Evolutionary conservation across 1,139 yeast genomes (phyloP).

Genomic region (Kurtzmaniella quercitrusa): DNA sequence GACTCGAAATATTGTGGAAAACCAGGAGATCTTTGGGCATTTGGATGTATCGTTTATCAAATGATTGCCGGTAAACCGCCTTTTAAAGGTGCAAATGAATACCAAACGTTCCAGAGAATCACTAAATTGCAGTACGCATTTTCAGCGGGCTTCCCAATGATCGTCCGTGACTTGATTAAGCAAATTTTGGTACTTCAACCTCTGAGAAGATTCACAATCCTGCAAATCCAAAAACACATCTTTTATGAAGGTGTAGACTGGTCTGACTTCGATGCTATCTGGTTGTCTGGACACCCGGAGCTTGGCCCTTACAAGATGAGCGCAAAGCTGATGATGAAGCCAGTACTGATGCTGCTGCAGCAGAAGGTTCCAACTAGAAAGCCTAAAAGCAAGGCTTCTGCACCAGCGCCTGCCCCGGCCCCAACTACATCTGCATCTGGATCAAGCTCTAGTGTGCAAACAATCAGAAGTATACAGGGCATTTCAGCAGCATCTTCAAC

Average conservation of each 20-base stretch:
- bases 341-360: constrained; percentile 25
- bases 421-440: constrained; percentile 4
- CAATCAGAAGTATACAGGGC: background rate
- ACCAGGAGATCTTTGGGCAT: constrained; percentile 78
- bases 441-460: background rate
- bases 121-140: constrained; percentile 62
- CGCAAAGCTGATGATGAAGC: constrained; percentile 55
- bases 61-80: constrained; percentile 78
- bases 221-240: constrained; percentile 47
- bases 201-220: constrained; percentile 36
- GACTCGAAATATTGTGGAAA: constrained; percentile 68
- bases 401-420: background rate
- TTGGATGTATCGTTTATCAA: constrained; percentile 76
- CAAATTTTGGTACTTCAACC: constrained; percentile 45
- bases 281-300: constrained; percentile 73
- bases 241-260: constrained; percentile 72
- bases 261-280: constrained; percentile 57
- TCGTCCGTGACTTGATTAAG: constrained; percentile 46
- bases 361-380: background rate
- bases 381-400: background rate
- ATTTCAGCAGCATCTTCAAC: background rate
- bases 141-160: constrained; percentile 46
- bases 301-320: constrained; percentile 62
- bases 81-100: constrained; percentile 73
- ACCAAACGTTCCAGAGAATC: constrained; percentile 55